Base-by-base conservation (phyloP, 2,329 filamentous ascomycete species). In the Sphaceloma murrayae region DNA sequence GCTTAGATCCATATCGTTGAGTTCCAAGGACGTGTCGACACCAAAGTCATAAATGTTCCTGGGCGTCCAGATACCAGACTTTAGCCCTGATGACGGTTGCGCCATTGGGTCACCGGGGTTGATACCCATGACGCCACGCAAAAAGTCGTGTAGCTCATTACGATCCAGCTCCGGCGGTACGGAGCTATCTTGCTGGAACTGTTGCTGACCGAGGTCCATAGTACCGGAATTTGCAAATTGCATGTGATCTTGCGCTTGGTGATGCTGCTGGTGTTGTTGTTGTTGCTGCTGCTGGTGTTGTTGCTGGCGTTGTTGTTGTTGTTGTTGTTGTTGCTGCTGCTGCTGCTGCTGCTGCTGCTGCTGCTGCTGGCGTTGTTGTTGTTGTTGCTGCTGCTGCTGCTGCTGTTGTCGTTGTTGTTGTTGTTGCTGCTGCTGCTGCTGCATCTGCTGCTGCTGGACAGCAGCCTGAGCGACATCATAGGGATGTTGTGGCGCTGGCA, bases 11-110 rank as follows among this genome's bases (percentile, higher is more conserved):
- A 67, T 51, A 43, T 67, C 65, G 40, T 65, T 67, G 13, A 70
- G 55, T 31, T 66, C 64, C 44, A 69, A 58, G 44, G 67, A 65
- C 29, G 65, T 62, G 44, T 68, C 61, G 11, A 68, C 63, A 34
- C 62, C 65, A 46, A 65, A 63, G 36, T 68, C 67, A 50, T 68
- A 59, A 7, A 67, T 57, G 7, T 67, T 65, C 16, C 65, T 62
- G 10, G 67, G 66, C 4, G 65, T 68, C 51, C 59, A 63, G 22
- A 63, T 61, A 3, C 64, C 65, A 39, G 47, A 26, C 11, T 40
- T 40, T 22, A 26, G 27, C 4, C 40, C 40, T 7, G 40, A 32
- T 2, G 40, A 22, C 8, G 40, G 40, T 10, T 10, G 11, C 2
- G 40, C 40, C 29, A 43, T 32, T 2, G 27, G 40, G 18, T 43